phyloP scores from a whole-genome alignment of 345 rosid species.

The Excoecaria cochinchinensis region DNA sequence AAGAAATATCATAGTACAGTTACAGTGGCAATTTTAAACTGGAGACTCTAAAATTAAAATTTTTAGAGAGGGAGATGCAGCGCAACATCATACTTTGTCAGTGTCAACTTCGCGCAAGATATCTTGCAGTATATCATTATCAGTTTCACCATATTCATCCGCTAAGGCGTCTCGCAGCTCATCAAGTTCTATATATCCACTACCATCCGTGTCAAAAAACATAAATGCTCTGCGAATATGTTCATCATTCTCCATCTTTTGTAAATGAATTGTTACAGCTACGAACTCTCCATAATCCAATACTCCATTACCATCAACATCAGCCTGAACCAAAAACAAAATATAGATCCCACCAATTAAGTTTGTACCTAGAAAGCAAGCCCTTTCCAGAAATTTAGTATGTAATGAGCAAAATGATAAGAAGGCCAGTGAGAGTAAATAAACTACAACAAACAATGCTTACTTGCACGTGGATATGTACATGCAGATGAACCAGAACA shows the following conservation, averaged over 20 bases:
- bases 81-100: constrained; percentile 63
- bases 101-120: constrained; percentile 95
- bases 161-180: constrained; percentile 73
- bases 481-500: not conserved
- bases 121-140: constrained; percentile 61
- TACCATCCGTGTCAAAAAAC: constrained; percentile 87
- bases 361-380: constrained; percentile 9
- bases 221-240: constrained; percentile 88
- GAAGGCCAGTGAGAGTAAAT: not conserved
- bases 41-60: not conserved
- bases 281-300: constrained; percentile 94
- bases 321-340: constrained; percentile 58
- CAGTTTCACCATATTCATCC: constrained; percentile 77
- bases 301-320: constrained; percentile 89
- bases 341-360: not conserved
- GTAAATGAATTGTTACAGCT: constrained; percentile 96
- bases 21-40: not conserved
- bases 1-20: not conserved
- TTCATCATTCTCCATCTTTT: constrained; percentile 95
- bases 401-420: not conserved
- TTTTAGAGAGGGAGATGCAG: not conserved
- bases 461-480: not conserved
- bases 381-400: constrained; percentile 3
- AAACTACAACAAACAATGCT: not conserved
- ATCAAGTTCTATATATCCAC: constrained; percentile 69